Evolutionary conservation across 2,329 filamentous ascomycete genomes (phyloP), one percentile per base, ranked within the genome.

Genomic region (Colletotrichum godetiae): DNA sequence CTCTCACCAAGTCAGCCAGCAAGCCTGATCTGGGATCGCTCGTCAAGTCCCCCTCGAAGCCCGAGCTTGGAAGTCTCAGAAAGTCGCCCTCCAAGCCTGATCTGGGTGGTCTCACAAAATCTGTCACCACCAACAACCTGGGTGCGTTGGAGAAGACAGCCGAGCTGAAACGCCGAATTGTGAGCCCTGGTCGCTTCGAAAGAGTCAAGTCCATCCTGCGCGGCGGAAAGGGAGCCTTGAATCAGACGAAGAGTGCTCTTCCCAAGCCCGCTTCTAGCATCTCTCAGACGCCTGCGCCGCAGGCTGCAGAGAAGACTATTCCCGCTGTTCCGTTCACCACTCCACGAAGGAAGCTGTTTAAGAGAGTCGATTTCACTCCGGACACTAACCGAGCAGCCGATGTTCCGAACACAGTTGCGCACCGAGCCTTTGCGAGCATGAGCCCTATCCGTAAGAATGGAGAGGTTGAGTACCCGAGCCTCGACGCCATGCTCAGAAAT

Each of bases 281-380:
- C 10, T 86, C 86, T 0, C 86, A 87, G 78, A 89, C 88, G 0
- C 88, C 88, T 2, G 83, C 79, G 10, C 83, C 85, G 8, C 76
- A 79, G 1, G 82, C 81, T 22, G 80, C 88, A 13, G 86, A 90
- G 37, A 91, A 90, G 77, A 84, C 86, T 27, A 80, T 91, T 37
- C 88, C 88, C 64, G 80, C 85, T 3, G 80, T 87, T 22, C 86
- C 89, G 6, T 83, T 90, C 67, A 91, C 90, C 5, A 94, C 93
- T 1, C 93, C 93, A 8, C 91, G 92, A 37, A 88, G 91, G 29
- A 93, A 91, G 81, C 80, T 86, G 49, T 81, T 84, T 22, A 97
- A 97, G 84, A 92, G 90, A 68, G 94, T 97, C 46, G 92, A 93
- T 63, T 98, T 97, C 78, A 95, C 93, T 0, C 92, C 92, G 0